phyloP scores from a whole-genome alignment of 2,329 filamentous ascomycete species.

The Diaporthe helianthi region DNA sequence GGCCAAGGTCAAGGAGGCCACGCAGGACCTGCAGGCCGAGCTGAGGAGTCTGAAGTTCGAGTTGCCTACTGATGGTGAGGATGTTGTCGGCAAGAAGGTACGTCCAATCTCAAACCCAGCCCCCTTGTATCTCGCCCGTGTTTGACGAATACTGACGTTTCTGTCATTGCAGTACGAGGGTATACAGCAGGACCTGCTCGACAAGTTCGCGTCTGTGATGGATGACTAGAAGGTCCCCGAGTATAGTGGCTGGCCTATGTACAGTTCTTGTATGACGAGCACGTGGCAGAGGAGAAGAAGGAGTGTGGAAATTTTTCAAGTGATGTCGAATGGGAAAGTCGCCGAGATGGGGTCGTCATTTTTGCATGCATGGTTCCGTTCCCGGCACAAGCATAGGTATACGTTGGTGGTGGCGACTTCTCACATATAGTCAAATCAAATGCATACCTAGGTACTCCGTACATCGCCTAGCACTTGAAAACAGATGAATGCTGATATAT shows the following conservation, averaged over 20 bases:
- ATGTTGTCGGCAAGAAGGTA: constrained; percentile 84
- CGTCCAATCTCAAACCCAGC: constrained; percentile 39
- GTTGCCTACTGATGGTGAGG: constrained; percentile 83
- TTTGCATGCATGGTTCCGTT: constrained; percentile 29
- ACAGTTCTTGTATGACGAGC: constrained; percentile 21
- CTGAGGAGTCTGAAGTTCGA: constrained; percentile 97
- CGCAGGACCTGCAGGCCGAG: constrained; percentile 82
- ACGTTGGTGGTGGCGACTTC: constrained; percentile 16
- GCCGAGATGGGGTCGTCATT: constrained; percentile 10
- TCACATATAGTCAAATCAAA: constrained; percentile 23
- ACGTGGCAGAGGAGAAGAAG: not conserved
- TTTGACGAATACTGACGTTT: constrained; percentile 47
- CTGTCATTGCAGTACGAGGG: constrained; percentile 76
- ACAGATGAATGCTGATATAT: too few relatives aligned
- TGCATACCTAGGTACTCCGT: too few relatives aligned
- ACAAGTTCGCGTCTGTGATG: constrained; percentile 95
- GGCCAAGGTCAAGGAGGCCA: constrained; percentile 91
- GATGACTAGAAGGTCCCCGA: constrained; percentile 74
- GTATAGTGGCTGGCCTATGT: constrained; percentile 11
- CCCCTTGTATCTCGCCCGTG: not conserved
- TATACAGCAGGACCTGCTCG: constrained; percentile 88
- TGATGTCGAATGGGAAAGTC: not conserved
- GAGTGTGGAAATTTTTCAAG: not conserved
- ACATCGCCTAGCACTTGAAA: constrained; percentile 2
- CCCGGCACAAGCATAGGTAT: constrained; percentile 27